Conservation (phyloP, 495 filamentous ascomycete genomes). For the Cercophora newfieldiana region DNA sequence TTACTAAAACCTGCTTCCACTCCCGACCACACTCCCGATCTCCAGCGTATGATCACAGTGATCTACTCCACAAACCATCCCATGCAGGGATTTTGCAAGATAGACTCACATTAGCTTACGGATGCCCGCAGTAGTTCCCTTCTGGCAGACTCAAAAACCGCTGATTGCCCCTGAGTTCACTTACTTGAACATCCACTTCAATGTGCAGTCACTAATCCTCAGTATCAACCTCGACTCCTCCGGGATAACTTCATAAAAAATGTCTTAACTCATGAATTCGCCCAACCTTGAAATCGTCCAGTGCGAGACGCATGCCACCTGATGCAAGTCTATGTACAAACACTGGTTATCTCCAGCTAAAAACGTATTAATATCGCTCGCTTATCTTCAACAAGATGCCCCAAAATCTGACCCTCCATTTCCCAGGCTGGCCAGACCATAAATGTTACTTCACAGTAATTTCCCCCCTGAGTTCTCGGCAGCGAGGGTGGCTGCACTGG, state of each 20-base stretch:
- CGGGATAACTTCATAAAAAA: too few relatives aligned
- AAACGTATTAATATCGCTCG: neutral
- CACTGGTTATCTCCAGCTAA: neutral
- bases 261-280: too few relatives aligned
- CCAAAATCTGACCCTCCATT: neutral
- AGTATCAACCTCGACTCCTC: too few relatives aligned
- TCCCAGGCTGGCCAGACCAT: neutral
- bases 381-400: neutral
- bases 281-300: neutral
- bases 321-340: neutral
- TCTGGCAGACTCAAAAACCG: too few relatives aligned
- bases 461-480: constrained; percentile 32
- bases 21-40: too few relatives aligned
- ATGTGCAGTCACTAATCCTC: too few relatives aligned
- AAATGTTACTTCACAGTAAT: constrained; percentile 5
- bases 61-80: neutral
- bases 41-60: too few relatives aligned
- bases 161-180: too few relatives aligned
- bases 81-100: neutral
- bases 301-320: too few relatives aligned
- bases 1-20: too few relatives aligned
- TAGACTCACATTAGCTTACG: neutral
- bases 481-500: constrained; percentile 31
- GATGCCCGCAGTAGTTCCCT: neutral
- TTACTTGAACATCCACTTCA: too few relatives aligned